phyloP scores from a whole-genome alignment of 805 yeast species.

The Candida sakaeoensis region DNA sequence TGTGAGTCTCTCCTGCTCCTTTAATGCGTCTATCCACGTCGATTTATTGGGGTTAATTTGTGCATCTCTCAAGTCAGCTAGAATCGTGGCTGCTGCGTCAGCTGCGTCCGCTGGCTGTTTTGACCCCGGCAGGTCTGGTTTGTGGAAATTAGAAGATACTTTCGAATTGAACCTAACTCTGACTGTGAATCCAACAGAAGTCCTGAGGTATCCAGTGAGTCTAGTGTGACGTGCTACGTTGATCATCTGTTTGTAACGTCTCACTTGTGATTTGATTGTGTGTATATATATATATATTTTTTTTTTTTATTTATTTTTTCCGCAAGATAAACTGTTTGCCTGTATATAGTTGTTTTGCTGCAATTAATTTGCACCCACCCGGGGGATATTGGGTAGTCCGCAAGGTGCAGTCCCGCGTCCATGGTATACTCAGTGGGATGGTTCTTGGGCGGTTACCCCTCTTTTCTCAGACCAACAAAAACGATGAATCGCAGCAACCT shows the following conservation, averaged over 20 bases:
- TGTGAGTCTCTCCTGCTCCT: conserved; percentile 65
- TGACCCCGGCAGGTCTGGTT: conserved; percentile 39
- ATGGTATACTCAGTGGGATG: no score
- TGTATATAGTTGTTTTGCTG: neutral
- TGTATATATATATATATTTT: no score
- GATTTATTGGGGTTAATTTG: conserved; percentile 45
- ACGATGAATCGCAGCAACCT: neutral
- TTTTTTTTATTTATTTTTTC: no score
- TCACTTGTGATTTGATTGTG: neutral
- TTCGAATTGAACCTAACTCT: conserved; percentile 3
- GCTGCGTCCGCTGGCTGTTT: conserved; percentile 58
- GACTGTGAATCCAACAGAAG: neutral
- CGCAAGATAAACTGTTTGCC: no score
- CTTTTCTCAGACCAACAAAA: neutral
- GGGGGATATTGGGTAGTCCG: neutral
- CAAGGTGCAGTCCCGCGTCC: no score
- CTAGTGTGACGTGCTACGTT: neutral
- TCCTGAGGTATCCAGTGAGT: no score
- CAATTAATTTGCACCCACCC: neutral
- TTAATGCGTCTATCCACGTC: conserved; percentile 85
- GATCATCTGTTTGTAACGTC: neutral
- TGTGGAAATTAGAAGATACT: conserved; percentile 20
- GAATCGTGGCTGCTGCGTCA: conserved; percentile 69
- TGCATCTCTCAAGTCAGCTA: conserved; percentile 57
- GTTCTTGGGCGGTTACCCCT: neutral